Evolutionary conservation across 1,284 basidiomycete species (phyloP).

Genomic region (Cutaneotrichosporon curvatum): DNA sequence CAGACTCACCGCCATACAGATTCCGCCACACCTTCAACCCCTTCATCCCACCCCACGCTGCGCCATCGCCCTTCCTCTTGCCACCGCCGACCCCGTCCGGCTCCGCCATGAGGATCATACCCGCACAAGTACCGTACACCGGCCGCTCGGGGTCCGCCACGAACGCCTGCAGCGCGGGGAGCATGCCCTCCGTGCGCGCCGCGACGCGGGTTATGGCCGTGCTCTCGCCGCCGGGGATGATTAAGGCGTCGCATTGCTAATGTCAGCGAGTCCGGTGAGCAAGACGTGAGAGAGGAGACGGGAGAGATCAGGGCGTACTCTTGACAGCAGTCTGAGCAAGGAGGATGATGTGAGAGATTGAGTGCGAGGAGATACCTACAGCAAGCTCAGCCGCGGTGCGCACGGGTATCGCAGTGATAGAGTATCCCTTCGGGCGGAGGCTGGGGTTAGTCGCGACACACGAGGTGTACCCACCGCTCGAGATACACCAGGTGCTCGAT

Average conservation of each 20-base stretch:
- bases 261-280: slow-evolving; percentile 1
- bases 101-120: slow-evolving; percentile 81
- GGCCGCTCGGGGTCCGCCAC: slow-evolving; percentile 55
- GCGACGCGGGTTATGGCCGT: slow-evolving; percentile 82
- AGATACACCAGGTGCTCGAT: slow-evolving; percentile 61
- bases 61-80: slow-evolving; percentile 49
- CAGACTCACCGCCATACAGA: slow-evolving; percentile 60
- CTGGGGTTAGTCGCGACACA: slow-evolving; percentile 11
- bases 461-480: slow-evolving; percentile 35
- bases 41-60: slow-evolving; percentile 60
- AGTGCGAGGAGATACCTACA: slow-evolving; percentile 15
- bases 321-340: not conserved
- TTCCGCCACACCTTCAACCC: slow-evolving; percentile 77
- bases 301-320: too few species aligned
- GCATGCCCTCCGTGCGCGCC: slow-evolving; percentile 66
- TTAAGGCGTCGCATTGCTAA: slow-evolving; percentile 66
- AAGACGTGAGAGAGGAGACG: too few species aligned
- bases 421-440: slow-evolving; percentile 21
- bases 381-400: slow-evolving; percentile 68
- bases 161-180: slow-evolving; percentile 72
- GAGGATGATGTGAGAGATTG: not conserved
- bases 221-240: slow-evolving; percentile 89
- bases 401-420: slow-evolving; percentile 51
- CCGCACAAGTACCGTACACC: slow-evolving; percentile 95
- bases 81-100: slow-evolving; percentile 58